These are phyloP conservation scores for Blastobotrys peoriensis DNA, from an alignment of 805 yeast species.

Conservation along the genomic window DNA sequence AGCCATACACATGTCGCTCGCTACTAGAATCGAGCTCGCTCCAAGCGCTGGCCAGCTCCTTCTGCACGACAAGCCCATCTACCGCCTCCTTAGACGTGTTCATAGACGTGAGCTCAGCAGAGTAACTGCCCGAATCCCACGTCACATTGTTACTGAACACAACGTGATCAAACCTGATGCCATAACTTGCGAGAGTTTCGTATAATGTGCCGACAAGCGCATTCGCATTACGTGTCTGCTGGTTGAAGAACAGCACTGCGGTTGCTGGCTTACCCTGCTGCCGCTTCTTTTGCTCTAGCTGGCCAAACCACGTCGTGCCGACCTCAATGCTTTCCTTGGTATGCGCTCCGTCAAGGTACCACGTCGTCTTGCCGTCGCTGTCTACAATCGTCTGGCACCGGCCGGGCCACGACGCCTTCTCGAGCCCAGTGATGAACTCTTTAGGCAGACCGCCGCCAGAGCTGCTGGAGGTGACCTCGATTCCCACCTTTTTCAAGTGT, in stretches of 20 bases:
- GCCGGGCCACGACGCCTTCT: slow-evolving; percentile 83
- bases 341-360: slow-evolving; percentile 96
- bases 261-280: slow-evolving; percentile 14
- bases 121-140: slow-evolving; percentile 73
- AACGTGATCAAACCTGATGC: slow-evolving; percentile 60
- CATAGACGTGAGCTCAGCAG: slow-evolving; percentile 72
- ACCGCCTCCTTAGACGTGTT: slow-evolving; percentile 76
- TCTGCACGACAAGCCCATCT: slow-evolving; percentile 76
- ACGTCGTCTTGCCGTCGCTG: slow-evolving; percentile 46
- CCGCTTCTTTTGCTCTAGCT: background rate
- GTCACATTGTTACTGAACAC: slow-evolving; percentile 89
- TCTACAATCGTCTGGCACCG: slow-evolving; percentile 69
- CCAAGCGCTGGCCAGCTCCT: slow-evolving; percentile 69
- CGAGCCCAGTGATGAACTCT: slow-evolving; percentile 46
- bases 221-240: slow-evolving; percentile 83
- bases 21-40: slow-evolving; percentile 37
- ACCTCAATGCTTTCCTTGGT: slow-evolving; percentile 80
- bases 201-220: slow-evolving; percentile 51
- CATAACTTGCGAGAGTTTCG: slow-evolving; percentile 23
- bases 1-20: slow-evolving; percentile 52
- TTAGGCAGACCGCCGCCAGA: slow-evolving; percentile 17
- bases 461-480: slow-evolving; percentile 6
- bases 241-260: slow-evolving; percentile 74
- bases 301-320: slow-evolving; percentile 74
- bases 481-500: slow-evolving; percentile 49